These are phyloP conservation scores for Fusarium odoratissimum DNA, from an alignment of 2,329 filamentous ascomycete genomes.

Conservation along the genomic window DNA sequence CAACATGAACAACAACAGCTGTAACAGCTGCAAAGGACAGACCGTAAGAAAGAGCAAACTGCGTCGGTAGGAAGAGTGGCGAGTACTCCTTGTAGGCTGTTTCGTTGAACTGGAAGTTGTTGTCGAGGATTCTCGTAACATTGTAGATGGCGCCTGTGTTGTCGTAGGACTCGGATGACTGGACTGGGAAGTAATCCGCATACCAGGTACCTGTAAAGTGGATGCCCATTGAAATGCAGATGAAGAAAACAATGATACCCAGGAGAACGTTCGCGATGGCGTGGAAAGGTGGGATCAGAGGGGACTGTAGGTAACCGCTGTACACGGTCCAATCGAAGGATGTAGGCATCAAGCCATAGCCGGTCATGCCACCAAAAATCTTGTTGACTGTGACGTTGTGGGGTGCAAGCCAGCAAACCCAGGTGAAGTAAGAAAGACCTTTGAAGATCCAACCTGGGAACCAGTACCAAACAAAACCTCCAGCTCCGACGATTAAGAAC, in stretches of 20 bases:
- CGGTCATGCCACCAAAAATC: conserved; percentile 69
- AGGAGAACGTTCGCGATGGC: conserved; percentile 67
- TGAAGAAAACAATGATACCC: conserved; percentile 66
- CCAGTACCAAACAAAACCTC: conserved; percentile 68
- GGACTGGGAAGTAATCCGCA: conserved; percentile 70
- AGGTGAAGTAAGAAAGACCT: conserved; percentile 71
- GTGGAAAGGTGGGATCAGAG: conserved; percentile 64
- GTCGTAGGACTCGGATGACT: conserved; percentile 71
- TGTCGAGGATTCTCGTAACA: conserved; percentile 68
- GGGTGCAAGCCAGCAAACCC: conserved; percentile 71
- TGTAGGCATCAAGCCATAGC: conserved; percentile 69
- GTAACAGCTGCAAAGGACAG: conserved; percentile 75
- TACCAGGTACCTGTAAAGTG: conserved; percentile 69
- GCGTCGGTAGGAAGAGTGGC: conserved; percentile 72
- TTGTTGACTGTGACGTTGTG: conserved; percentile 70
- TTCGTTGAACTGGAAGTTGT: conserved; percentile 67
- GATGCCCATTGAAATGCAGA: conserved; percentile 67
- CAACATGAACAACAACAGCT: conserved; percentile 68
- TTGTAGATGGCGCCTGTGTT: conserved; percentile 72
- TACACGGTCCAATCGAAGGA: conserved; percentile 66
- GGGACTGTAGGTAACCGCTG: conserved; percentile 62
- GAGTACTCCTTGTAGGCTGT: conserved; percentile 72
- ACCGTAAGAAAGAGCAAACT: conserved; percentile 70
- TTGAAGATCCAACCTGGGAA: conserved; percentile 72
- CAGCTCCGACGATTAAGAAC: conserved; percentile 68